Percentiles rank a stretch among this genome's conserved stretches.
These are phyloP conservation scores for Phanerochaete sordida DNA, from an alignment of 768 basidiomycete genomes.

Conservation along the genomic window DNA sequence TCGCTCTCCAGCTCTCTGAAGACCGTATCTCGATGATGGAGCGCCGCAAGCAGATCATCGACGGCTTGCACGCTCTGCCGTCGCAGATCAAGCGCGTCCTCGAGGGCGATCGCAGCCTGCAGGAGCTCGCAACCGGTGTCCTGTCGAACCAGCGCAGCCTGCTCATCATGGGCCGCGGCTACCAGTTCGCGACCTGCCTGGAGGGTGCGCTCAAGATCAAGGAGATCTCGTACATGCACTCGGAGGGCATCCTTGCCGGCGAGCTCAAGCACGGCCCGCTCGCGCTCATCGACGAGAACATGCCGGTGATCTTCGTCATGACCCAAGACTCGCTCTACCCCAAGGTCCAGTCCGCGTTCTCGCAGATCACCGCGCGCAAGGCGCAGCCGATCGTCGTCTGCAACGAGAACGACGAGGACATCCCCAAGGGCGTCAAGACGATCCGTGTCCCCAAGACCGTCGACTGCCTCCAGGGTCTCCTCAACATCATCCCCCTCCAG, in stretches of 20 bases:
- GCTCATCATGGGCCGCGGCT: conserved; percentile 96
- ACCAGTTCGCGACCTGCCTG: conserved; percentile 97
- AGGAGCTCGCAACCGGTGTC: conserved; percentile 80
- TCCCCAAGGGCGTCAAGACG: conserved; percentile 72
- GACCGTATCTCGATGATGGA: conserved; percentile 92
- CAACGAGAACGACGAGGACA: conserved; percentile 85
- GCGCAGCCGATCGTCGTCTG: conserved; percentile 94
- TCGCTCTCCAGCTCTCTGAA: conserved; percentile 97
- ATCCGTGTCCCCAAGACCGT: conserved; percentile 94
- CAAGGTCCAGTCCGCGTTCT: conserved; percentile 94
- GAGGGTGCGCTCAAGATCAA: conserved; percentile 99
- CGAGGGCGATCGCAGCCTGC: conserved; percentile 68
- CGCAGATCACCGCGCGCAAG: conserved; percentile 97
- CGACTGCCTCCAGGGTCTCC: conserved; percentile 90
- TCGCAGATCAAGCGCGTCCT: conserved; percentile 86
- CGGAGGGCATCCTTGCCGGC: conserved; percentile 91
- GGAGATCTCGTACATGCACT: conserved; percentile 94
- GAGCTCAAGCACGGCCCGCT: conserved; percentile 99
- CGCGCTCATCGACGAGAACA: conserved; percentile 96
- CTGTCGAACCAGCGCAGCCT: conserved; percentile 78
- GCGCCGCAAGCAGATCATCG: conserved; percentile 90
- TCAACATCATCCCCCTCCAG: conserved; percentile 97
- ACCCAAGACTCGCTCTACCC: conserved; percentile 97
- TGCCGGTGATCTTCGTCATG: conserved; percentile 99
- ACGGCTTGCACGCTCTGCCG: conserved; percentile 88